Evolutionary conservation across 1,284 basidiomycete species (phyloP).

Genomic region (Wallemia mellicola): DNA sequence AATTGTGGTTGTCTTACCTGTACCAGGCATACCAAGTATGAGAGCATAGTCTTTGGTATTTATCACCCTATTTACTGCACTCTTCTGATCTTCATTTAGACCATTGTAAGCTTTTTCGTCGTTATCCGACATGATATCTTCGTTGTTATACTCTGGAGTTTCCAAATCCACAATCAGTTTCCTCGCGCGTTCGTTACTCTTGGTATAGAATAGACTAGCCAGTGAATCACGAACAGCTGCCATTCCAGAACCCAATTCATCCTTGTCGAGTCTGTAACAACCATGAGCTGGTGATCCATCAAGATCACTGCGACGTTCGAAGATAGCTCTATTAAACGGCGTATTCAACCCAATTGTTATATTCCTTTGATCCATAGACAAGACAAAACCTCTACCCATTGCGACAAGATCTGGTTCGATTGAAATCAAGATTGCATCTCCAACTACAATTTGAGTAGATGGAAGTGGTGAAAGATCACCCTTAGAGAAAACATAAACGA

Average conservation of each 20-base stretch:
- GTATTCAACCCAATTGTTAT: conserved; percentile 57
- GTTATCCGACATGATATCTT: conserved; percentile 9
- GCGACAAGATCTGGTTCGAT: conserved; percentile 58
- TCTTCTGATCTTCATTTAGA: conserved; percentile 45
- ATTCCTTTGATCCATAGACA: conserved; percentile 30
- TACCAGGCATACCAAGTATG: conserved; percentile 89
- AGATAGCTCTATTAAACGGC: conserved; percentile 27
- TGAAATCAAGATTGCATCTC: conserved; percentile 58
- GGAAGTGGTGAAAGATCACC: background rate
- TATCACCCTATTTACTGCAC: conserved; percentile 42
- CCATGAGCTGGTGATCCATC: conserved; percentile 9
- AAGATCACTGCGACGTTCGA: conserved; percentile 15
- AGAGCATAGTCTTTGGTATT: conserved; percentile 65
- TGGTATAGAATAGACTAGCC: conserved; percentile 55
- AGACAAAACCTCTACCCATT: conserved; percentile 52
- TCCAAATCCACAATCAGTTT: conserved; percentile 53
- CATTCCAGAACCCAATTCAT: conserved; percentile 67
- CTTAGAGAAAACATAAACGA: background rate
- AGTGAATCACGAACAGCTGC: conserved; percentile 65
- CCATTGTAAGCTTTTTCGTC: conserved; percentile 11
- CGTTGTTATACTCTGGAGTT: conserved; percentile 28
- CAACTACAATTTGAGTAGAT: conserved; percentile 15
- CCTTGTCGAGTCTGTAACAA: conserved; percentile 69
- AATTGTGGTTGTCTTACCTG: conserved; percentile 88
- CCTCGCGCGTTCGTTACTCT: conserved; percentile 31